A percentile compares a stretch with the other conserved stretches of the same genome.
Evolutionary conservation across 495 filamentous ascomycete genomes (phyloP).

Genomic region (Penicillium taxi): DNA sequence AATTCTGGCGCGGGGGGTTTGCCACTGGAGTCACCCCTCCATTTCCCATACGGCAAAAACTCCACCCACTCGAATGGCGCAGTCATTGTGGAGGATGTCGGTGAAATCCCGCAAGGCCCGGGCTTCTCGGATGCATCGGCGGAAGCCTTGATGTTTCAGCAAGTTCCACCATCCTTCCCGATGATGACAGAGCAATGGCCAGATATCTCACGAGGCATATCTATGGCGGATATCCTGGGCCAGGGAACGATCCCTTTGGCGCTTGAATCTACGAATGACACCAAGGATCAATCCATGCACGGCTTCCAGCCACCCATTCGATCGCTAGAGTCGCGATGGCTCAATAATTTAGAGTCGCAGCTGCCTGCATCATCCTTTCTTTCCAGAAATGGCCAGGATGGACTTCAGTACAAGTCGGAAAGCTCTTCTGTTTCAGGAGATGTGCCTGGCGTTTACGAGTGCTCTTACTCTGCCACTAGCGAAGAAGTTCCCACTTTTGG

Average conservation of each 20-base stretch:
- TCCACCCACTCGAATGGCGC: constrained; percentile 20
- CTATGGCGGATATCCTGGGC: constrained; percentile 17
- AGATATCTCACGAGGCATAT: constrained; percentile 13
- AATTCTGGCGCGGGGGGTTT: constrained; percentile 29
- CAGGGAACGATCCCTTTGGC: constrained; percentile 17
- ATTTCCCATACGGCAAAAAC: constrained; percentile 35
- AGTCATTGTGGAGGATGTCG: constrained; percentile 37
- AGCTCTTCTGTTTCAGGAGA: constrained; percentile 37
- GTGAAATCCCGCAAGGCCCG: constrained; percentile 27
- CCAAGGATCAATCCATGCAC: constrained; percentile 18
- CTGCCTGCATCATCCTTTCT: constrained; percentile 22
- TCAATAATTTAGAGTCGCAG: constrained; percentile 31
- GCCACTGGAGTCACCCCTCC: constrained; percentile 30
- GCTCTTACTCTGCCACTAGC: constrained; percentile 31
- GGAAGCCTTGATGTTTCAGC: constrained; percentile 31
- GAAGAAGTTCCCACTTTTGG: constrained; percentile 28
- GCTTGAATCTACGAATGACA: constrained; percentile 17
- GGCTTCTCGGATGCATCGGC: constrained; percentile 27
- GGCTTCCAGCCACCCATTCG: constrained; percentile 25
- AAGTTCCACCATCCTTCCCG: constrained; percentile 28
- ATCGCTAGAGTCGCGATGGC: constrained; percentile 34
- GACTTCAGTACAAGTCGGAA: constrained; percentile 36
- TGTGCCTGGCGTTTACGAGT: constrained; percentile 28
- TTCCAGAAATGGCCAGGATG: constrained; percentile 18
- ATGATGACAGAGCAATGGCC: constrained; percentile 30